Evolutionary conservation across 2,329 filamentous ascomycete species (phyloP), one percentile per base, ranked within the genome.

Genomic region (Spiromastix sp.): DNA sequence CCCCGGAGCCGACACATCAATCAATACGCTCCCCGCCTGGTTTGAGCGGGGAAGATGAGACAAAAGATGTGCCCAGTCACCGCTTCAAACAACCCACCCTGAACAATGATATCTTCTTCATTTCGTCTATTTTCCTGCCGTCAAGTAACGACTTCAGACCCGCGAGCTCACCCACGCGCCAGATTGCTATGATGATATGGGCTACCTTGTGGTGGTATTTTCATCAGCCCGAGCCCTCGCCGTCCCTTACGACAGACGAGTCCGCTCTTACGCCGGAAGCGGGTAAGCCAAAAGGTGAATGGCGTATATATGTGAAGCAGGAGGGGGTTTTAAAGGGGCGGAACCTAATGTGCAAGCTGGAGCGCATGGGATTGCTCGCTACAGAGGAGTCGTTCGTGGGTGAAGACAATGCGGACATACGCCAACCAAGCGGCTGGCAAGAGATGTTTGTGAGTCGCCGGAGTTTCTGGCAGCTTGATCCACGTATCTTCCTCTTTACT

Each of bases 141-240:
- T 81, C 81, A 32, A 82, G 70, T 55, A 75, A 64, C 53, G 85
- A 94, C 32, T 93, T 81, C 63, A 85, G 82, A 53, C 77, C 85
- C 1, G 74, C 81, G 2, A 77, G 71, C 10, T 93, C 85, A 42
- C 85, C 85, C 0, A 91, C 85, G 1, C 71, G 87, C 29, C 84
- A 93, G 61, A 84, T 94, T 41, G 89, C 89, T 46, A 86, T 95
- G 84, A 93, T 95, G 81, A 71, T 96, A 5, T 96, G 85, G 84
- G 77, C 86, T 21, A 87, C 85, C 1, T 67, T 96, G 27, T 94
- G 85, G 66, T 96, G 89, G 89, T 96, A 96, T 66, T 96, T 95
- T 49, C 87, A 95, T 61, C 85, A 93, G 57, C 72, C 77, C 1
- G 72, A 80, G 48, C 89, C 89, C 0, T 67, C 71, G 15, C 68